Evolutionary conservation across 306 rosid species (phyloP), one percentile per base, ranked within the genome.

Genomic region (Acmispon strigosus): DNA sequence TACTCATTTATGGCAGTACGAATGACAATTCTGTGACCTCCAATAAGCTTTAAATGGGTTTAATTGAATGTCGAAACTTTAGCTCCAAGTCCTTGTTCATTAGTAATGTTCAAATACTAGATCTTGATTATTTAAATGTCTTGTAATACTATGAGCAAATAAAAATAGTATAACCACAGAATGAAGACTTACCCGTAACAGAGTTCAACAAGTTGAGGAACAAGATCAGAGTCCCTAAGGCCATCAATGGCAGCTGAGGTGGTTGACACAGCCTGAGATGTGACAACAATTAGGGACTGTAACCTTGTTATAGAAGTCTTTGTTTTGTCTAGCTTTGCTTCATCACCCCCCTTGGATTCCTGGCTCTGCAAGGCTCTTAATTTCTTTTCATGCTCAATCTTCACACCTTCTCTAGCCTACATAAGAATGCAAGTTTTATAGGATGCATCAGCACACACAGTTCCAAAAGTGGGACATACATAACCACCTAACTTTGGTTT

Each of bases 191-290:
- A 91, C 99, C 88, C 95, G 45, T 85, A 95, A 78, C 97, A 94
- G 64, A 94, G 95, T 60, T 87, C 82, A 80, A 91, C 83, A 36
- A 94, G 99, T 86, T 94, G 97, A 69, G 97, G 96, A 81, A 94
- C 92, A 70, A 94, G 95, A 86, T 86, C 90, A 34, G 97, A 82
- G 84, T 94, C 88, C 64, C 99, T 78, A 45, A 91, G 91, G 67
- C 81, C 87, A 62, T 83, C 62, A 50, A 94, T 89, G 78, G 96
- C 89, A 5, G 92, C 79, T 51, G 99, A 91, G 76, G 99, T 94
- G 59, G 99, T 87, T 53, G 90, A 82, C 60, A 94, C 99, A 15
- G 96, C 99, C 66, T 94, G 95, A 73, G 99, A 94, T 61, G 97
- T 89, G 80, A 91, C 99, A 64, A 83, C 66, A 72, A 89, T 91